These are phyloP conservation scores for Parastagonospora nodorum DNA, from an alignment of 2,329 filamentous ascomycete species.

Conservation along the genomic window DNA sequence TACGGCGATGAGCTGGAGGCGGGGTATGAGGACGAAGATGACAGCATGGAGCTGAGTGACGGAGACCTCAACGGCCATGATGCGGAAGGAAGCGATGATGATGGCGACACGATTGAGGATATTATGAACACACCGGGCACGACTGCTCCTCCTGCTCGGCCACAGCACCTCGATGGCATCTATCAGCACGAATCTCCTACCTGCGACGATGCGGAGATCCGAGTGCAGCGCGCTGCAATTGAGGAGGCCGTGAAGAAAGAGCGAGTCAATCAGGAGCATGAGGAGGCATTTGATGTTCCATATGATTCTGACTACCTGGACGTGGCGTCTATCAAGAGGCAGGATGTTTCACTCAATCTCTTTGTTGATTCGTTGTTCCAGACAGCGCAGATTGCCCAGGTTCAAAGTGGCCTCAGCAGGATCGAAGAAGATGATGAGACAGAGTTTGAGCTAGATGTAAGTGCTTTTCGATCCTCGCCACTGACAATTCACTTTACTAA, in stretches of 20 bases:
- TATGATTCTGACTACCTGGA: not conserved
- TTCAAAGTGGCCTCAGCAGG: not conserved
- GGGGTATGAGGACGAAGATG: conserved; percentile 23
- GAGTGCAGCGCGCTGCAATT: not conserved
- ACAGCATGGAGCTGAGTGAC: conserved; percentile 23
- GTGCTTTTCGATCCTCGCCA: too few relatives aligned
- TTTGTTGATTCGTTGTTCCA: not conserved
- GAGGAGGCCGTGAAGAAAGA: not conserved
- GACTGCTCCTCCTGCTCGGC: not conserved
- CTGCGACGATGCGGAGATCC: not conserved
- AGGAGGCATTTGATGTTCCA: not conserved
- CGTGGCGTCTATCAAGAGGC: not conserved
- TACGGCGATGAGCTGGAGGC: conserved; percentile 11
- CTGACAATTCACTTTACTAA: not conserved
- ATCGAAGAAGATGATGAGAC: not conserved
- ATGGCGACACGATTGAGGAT: conserved; percentile 10
- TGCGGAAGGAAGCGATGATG: not conserved
- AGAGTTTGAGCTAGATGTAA: too few relatives aligned
- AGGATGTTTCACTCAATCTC: not conserved
- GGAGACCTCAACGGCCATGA: not conserved
- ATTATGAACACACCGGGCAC: conserved; percentile 8
- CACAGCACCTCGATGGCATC: conserved; percentile 2
- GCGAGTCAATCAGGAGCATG: not conserved
- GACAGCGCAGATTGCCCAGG: not conserved
- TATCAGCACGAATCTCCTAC: not conserved